These are phyloP conservation scores for Wickerhamiella australiensis DNA, from an alignment of 805 yeast species.

Conservation along the genomic window DNA sequence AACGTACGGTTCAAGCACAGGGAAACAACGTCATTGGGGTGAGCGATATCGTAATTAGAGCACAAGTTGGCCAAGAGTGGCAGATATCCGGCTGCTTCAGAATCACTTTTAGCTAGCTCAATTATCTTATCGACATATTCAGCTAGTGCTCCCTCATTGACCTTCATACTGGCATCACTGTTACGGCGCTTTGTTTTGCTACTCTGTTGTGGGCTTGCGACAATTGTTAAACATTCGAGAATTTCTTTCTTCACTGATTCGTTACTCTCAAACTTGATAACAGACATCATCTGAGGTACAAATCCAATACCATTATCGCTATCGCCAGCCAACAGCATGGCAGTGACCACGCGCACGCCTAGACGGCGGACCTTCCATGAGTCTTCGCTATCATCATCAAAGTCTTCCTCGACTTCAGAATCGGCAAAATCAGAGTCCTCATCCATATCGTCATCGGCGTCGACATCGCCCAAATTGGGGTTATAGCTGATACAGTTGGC, in stretches of 20 bases:
- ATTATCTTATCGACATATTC: not conserved
- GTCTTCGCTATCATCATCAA: slow-evolving; percentile 11
- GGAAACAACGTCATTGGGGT: not conserved
- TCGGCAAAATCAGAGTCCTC: not conserved
- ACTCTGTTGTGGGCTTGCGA: not conserved
- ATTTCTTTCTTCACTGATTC: slow-evolving; percentile 8
- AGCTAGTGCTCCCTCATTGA: not conserved
- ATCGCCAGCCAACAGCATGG: not conserved
- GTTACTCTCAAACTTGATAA: not conserved
- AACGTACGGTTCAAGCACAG: not conserved
- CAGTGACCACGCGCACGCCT: not conserved
- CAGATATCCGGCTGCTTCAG: slow-evolving; percentile 2
- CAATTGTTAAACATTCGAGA: not conserved
- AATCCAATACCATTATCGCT: not conserved
- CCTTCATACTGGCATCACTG: slow-evolving; percentile 5
- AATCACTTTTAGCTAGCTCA: not conserved
- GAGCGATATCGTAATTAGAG: not conserved
- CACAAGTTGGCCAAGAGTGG: not conserved
- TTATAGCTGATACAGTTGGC: slow-evolving; percentile 1
- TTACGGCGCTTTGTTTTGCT: not conserved
- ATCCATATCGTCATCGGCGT: slow-evolving; percentile 7
- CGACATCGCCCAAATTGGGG: slow-evolving; percentile 11
- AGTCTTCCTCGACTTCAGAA: slow-evolving; percentile 8
- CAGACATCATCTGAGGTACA: not conserved
- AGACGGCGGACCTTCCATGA: slow-evolving; percentile 10